Evolutionary conservation across 352 stramenopile species (phyloP), one percentile per base, ranked within the genome.

Genomic region (Blastocystis sp.): DNA sequence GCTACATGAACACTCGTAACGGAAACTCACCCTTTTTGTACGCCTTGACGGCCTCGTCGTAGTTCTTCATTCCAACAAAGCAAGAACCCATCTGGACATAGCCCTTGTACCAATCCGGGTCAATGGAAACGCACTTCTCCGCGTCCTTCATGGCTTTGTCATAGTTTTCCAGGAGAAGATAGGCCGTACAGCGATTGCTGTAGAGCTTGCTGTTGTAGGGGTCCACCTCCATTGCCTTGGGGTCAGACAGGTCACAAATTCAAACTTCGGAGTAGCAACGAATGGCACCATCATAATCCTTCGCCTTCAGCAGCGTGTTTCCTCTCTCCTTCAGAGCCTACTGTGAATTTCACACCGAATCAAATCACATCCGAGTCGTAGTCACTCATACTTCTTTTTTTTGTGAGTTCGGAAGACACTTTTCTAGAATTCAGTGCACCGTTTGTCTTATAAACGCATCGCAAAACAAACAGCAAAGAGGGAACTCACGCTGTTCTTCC

Each of bases 121-220:
- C 75, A 49, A 76, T 40, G 11, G 57, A 76, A 75, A 73, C 63
- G 29, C 57, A 76, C 14, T 85, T 85, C 49, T 51, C 27, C 6
- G 75, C 75, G 51, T 85, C 75, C 32, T 46, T 29, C 32, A 85
- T 9, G 16, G 75, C 75, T 2, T 53, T 65, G 0, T 85, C 75
- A 42, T 56, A 85, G 9, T 85, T 32, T 8, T 73, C 34, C 16
- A 85, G 42, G 16, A 59, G 42, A 34, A 85, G 57, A 61, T 61
- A 54, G 7, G 75, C 75, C 21, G 75, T 85, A 61, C 75, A 85
- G n/a, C 75, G 75, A 85, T 85, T 85, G 65, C 75, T 85, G 44
- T 56, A 85, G 3, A 76, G 29, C 75, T 85, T 85, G 44, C 49
- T 32, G 32, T 85, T 85, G 49, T 59, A 71, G 14, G 11, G 32